phyloP scores from a whole-genome alignment of 2,329 filamentous ascomycete species.

The Pseudogymnoascus sp. region DNA sequence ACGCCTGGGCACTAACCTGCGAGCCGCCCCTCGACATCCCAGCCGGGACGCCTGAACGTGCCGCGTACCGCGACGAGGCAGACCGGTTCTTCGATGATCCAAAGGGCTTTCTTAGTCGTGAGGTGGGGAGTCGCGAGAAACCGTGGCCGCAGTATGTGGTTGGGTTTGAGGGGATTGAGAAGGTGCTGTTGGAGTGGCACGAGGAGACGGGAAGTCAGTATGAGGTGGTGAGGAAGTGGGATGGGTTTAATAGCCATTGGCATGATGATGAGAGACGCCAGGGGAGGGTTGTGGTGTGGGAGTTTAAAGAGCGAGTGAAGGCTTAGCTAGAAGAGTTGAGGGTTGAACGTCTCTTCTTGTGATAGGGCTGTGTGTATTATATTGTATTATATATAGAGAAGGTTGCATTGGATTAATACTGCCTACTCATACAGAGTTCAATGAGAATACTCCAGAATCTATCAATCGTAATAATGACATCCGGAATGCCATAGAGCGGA shows the following conservation, averaged over 20 bases:
- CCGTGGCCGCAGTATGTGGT: conserved; percentile 49
- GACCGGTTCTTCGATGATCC: conserved; percentile 77
- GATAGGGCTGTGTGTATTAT: background rate
- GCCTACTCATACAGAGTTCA: background rate
- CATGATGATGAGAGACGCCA: conserved; percentile 52
- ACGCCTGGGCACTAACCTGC: conserved; percentile 80
- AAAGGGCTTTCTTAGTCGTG: conserved; percentile 42
- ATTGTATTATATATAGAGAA: background rate
- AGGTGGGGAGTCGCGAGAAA: conserved; percentile 25
- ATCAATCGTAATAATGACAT: background rate
- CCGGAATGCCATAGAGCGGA: too few species aligned
- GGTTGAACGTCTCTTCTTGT: background rate
- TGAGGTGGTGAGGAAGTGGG: conserved; percentile 43
- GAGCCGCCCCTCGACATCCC: conserved; percentile 70
- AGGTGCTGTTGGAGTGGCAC: conserved; percentile 37
- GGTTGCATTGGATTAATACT: background rate
- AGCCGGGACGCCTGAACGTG: conserved; percentile 53
- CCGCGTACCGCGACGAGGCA: conserved; percentile 74
- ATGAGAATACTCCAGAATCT: background rate
- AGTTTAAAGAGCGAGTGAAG: conserved; percentile 20
- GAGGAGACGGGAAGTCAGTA: conserved; percentile 35
- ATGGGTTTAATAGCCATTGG: conserved; percentile 52
- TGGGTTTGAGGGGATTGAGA: conserved; percentile 52
- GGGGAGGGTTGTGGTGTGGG: conserved; percentile 54
- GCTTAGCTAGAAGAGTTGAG: background rate